Evolutionary conservation across 768 basidiomycete genomes (phyloP), one percentile per base, ranked within the genome.

Genomic region (Coprinopsis cinerea): DNA sequence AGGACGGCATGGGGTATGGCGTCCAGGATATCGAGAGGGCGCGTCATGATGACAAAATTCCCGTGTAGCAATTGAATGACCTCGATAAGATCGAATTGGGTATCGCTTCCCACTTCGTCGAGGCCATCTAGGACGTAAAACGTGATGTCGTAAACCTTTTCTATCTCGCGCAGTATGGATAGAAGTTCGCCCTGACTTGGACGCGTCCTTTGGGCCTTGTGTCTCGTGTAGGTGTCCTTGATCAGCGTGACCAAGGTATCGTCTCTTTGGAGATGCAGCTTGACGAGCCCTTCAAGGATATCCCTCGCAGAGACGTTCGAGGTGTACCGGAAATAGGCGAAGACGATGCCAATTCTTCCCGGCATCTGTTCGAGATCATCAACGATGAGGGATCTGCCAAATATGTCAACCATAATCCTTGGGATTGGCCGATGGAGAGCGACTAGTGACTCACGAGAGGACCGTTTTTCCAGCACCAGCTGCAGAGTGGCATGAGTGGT

Each of bases 391-490:
- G n/a, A n/a, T n/a, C n/a, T n/a, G n/a, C n/a, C n/a, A n/a, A n/a
- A n/a, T n/a, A n/a, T n/a, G n/a, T n/a, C n/a, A n/a, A n/a, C n/a
- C n/a, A n/a, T n/a, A n/a, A n/a, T n/a, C n/a, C n/a, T n/a, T n/a
- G n/a, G n/a, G n/a, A n/a, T n/a, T n/a, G n/a, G n/a, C 18, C 11
- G 32, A 3, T 9, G 28, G 20, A 20, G 14, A 40, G 3, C 15
- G 36, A 43, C 18, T 7, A 36, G 7, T 25, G 22, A 45, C 36
- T 6, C 11, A 48, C 35, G 47, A 5, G 6, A 48, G 7, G 10
- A 48, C 22, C 2, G 47, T 48, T 27, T 48, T 48, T 2, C 47
- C 47, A 9, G 47, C 35, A 32, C 47, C 47, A 18, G 47, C 47
- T 48, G 26, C 23, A 43, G 41, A n/a, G n/a, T 2, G 36, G 23